These are phyloP conservation scores for Silene noctiflora DNA, from an alignment of 179 eudicot genomes.

Conservation along the genomic window DNA sequence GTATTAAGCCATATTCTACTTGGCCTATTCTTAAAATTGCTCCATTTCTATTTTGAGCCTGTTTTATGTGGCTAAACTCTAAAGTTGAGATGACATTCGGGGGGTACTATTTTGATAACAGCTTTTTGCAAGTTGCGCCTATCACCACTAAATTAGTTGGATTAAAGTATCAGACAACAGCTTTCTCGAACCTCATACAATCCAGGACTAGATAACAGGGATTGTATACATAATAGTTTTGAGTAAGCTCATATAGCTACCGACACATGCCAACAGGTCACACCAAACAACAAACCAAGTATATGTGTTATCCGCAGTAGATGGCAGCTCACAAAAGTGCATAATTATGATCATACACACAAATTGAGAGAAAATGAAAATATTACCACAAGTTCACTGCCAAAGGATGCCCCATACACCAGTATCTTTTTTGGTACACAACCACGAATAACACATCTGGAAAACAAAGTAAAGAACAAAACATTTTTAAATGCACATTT, in stretches of 20 bases:
- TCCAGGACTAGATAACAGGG: not conserved
- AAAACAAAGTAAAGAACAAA: not conserved
- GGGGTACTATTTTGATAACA: not conserved
- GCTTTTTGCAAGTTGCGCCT: not conserved
- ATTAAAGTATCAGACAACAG: not conserved
- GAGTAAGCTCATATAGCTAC: not conserved
- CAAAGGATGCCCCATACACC: slow-evolving; percentile 89
- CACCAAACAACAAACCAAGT: not conserved
- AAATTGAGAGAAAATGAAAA: not conserved
- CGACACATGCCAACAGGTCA: not conserved
- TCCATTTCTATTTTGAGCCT: too few relatives aligned
- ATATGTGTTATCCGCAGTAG: not conserved
- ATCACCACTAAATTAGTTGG: not conserved
- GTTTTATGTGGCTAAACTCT: too few relatives aligned
- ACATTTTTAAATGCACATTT: not conserved
- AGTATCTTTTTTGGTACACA: slow-evolving; percentile 98
- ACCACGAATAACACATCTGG: slow-evolving; percentile 94
- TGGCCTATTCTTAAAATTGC: too few relatives aligned
- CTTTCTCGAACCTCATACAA: not conserved
- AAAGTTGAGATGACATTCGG: too few relatives aligned
- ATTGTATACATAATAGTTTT: not conserved
- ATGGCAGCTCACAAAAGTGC: not conserved
- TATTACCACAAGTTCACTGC: slow-evolving; percentile 87
- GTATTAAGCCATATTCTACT: too few relatives aligned
- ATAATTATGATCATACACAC: not conserved